A percentile compares a stretch with the other conserved stretches of the same genome.
phyloP scores from a whole-genome alignment of 1,284 basidiomycete genomes.

The Irpex sp. region DNA sequence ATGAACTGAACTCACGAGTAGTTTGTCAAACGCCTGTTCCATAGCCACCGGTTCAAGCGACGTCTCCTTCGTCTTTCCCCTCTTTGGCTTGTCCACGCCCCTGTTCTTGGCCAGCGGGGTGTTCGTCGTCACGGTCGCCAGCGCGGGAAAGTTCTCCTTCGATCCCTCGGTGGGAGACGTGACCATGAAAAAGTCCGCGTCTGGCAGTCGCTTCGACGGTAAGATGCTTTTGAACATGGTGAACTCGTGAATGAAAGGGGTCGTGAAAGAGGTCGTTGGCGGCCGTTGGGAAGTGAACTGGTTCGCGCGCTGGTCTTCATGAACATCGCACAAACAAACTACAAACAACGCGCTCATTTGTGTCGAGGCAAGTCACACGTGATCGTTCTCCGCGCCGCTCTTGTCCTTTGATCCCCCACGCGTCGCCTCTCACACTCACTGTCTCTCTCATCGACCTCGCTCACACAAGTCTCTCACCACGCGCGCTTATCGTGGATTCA shows the following conservation, averaged over 20 bases:
- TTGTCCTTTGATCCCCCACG: no score
- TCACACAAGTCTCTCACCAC: no score
- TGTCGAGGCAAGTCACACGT: neutral
- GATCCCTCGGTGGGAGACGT: constrained; percentile 46
- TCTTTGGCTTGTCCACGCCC: constrained; percentile 26
- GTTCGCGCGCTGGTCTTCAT: neutral
- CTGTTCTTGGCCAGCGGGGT: constrained; percentile 17
- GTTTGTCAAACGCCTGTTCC: constrained; percentile 67
- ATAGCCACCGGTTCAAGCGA: constrained; percentile 32
- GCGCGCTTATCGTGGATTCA: no score
- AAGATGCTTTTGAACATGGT: constrained; percentile 75
- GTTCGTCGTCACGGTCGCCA: constrained; percentile 12
- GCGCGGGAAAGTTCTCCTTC: constrained; percentile 61
- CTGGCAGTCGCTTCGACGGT: constrained; percentile 57
- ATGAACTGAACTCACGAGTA: constrained; percentile 26
- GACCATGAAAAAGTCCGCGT: constrained; percentile 69
- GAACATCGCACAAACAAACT: constrained; percentile 10
- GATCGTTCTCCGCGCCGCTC: neutral
- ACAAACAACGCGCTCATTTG: constrained; percentile 12
- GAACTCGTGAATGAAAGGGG: constrained; percentile 2
- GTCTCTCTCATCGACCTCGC: no score
- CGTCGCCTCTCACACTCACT: no score
- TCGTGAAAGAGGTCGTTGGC: constrained; percentile 3
- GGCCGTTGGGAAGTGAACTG: constrained; percentile 1
- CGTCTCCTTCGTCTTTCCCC: constrained; percentile 33